phyloP scores from a whole-genome alignment of 176 grass and related monocot species.

The Typha latifolia region DNA sequence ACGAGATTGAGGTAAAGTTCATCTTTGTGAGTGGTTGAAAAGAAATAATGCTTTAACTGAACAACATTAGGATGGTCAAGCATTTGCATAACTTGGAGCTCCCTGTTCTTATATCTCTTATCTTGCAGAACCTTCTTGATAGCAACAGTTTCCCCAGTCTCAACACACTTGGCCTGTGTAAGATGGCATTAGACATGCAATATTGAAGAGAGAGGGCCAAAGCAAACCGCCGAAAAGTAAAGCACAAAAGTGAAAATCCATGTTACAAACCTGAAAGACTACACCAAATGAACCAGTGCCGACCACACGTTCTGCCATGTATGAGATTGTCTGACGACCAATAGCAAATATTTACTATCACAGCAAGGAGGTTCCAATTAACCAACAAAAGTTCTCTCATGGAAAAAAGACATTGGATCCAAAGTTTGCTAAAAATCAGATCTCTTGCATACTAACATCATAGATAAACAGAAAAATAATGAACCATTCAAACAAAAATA shows the following conservation, averaged over 20 bases:
- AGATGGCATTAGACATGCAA: slow-evolving; percentile 19
- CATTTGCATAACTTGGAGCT: slow-evolving; percentile 87
- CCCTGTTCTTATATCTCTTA: slow-evolving; percentile 96
- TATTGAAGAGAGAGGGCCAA: slow-evolving; percentile 5
- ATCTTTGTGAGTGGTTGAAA: slow-evolving; percentile 82
- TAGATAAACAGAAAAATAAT: too few relatives aligned
- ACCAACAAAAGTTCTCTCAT: slow-evolving; percentile 6
- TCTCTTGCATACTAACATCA: too few relatives aligned
- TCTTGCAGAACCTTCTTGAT: slow-evolving; percentile 97
- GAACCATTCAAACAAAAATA: too few relatives aligned
- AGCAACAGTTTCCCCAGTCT: slow-evolving; percentile 83
- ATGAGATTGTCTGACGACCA: slow-evolving; percentile 82
- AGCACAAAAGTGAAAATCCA: background rate
- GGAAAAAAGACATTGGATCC: background rate
- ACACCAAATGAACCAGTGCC: slow-evolving; percentile 94
- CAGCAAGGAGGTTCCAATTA: background rate
- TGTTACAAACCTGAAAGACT: slow-evolving; percentile 71
- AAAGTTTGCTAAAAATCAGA: too few relatives aligned
- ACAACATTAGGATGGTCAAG: slow-evolving; percentile 90
- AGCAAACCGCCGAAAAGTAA: background rate
- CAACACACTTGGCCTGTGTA: slow-evolving; percentile 66
- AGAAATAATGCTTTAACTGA: slow-evolving; percentile 89
- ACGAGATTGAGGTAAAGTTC: slow-evolving; percentile 95
- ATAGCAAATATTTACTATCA: slow-evolving; percentile 24
- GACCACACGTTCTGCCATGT: slow-evolving; percentile 86